Evolutionary conservation across 164 flowering plant genomes (phyloP).

Genomic region (Akebia trifoliata): DNA sequence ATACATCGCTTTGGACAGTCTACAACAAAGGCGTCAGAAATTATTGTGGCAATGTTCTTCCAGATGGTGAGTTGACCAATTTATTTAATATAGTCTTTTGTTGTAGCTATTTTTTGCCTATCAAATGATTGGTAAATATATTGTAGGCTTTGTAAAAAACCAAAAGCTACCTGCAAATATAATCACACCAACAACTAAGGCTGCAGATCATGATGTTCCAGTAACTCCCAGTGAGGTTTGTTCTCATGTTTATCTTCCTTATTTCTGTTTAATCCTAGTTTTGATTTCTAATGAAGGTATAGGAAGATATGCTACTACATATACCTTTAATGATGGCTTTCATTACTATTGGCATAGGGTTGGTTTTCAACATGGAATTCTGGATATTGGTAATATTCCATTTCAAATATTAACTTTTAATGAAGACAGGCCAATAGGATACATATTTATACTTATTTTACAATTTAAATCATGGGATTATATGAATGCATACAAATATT

Average conservation of each 20-base stretch:
- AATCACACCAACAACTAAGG: constrained; percentile 95
- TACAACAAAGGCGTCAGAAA: constrained; percentile 84
- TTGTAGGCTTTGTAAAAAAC: constrained; percentile 72
- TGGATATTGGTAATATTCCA: too few relatives aligned
- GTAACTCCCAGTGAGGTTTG: constrained; percentile 80
- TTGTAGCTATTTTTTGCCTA: background rate
- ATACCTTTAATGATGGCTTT: too few relatives aligned
- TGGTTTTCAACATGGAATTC: too few relatives aligned
- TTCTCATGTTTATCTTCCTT: background rate
- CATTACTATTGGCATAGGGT: too few relatives aligned
- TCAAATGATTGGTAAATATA: constrained; percentile 11
- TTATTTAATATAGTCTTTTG: background rate
- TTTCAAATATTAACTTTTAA: too few relatives aligned
- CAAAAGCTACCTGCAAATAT: constrained; percentile 73
- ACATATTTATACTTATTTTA: too few relatives aligned
- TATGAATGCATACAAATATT: too few relatives aligned
- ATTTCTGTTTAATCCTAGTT: background rate
- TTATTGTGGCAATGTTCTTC: constrained; percentile 88
- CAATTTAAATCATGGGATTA: too few relatives aligned
- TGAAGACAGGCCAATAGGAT: too few relatives aligned
- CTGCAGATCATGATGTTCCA: constrained; percentile 92
- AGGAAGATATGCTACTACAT: too few relatives aligned
- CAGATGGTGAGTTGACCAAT: constrained; percentile 51
- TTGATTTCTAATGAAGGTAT: too few relatives aligned
- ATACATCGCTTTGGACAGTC: constrained; percentile 95